These are phyloP conservation scores for Phylloporus arenicola DNA, from an alignment of 768 basidiomycete species.

Conservation along the genomic window DNA sequence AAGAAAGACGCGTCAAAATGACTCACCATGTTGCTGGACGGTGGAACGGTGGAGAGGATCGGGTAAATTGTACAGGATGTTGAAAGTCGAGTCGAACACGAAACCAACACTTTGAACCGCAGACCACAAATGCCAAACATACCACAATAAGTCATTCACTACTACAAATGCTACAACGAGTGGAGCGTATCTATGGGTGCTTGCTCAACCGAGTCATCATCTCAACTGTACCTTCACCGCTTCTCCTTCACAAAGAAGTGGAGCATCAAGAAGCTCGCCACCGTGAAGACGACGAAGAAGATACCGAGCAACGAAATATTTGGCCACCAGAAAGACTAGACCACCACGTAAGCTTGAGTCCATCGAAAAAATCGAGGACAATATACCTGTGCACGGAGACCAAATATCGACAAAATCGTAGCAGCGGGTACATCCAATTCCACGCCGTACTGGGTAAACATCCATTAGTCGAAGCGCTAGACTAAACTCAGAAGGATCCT, in stretches of 20 bases:
- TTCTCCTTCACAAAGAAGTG: constrained; percentile 88
- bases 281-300: constrained; percentile 78
- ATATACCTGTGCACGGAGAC: constrained; percentile 77
- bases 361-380: neutral
- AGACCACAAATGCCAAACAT: constrained; percentile 22
- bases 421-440: constrained; percentile 96
- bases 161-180: too few species aligned
- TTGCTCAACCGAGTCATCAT: neutral
- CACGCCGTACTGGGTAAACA: constrained; percentile 77
- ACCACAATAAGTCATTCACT: constrained; percentile 6
- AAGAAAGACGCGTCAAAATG: constrained; percentile 6
- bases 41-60: constrained; percentile 1
- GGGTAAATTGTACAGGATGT: constrained; percentile 6
- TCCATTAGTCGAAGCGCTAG: constrained; percentile 2
- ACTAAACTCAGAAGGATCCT: constrained; percentile 19
- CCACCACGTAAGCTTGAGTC: constrained; percentile 5
- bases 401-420: constrained; percentile 90
- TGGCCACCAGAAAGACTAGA: constrained; percentile 98
- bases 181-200: neutral
- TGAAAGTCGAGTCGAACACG: constrained; percentile 2
- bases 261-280: constrained; percentile 70
- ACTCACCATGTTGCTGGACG: constrained; percentile 23
- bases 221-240: constrained; percentile 19
- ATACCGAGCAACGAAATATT: constrained; percentile 82
- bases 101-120: constrained; percentile 1